Base-by-base conservation (phyloP, 768 basidiomycete species). In the Gloeophyllum trabeum region DNA sequence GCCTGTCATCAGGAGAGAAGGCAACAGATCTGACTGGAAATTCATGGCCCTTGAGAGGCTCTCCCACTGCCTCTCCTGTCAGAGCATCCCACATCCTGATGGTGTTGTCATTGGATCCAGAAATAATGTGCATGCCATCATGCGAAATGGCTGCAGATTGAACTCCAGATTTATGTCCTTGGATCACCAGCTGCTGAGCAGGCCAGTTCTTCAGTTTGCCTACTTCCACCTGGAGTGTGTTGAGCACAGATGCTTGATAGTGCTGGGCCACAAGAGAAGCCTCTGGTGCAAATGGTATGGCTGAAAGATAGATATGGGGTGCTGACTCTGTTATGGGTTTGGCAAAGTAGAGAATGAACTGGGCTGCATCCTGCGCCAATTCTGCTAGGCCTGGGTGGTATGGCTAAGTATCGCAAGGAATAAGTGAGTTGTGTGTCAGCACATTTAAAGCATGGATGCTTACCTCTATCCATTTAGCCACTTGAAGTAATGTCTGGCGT, bases 11-110 rank as follows among this genome's bases (percentile, higher is more conserved):
- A 10, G 28, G 28, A 10, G 28, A 32, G 28, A 32, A 32, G 10
- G 28, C 28, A 32, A 32, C 62, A 54, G 68, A 66, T 6, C 63
- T 63, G 0, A 62, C 64, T 1, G 64, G 66, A 16, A 63, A 65
- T 24, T 64, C 62, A 41, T 68, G 18, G 4, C 25, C 53, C n/a
- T 21, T 23, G 1, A 22, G 19, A 24, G 22, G 14, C 7, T 21
- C 19, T 21, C 42, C 7, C 23, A 35, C 42, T 6, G 44, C 5
- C 10, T 7, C 28, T 37, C 20, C 7, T 37, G 36, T 13, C 20
- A 10, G 20, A 13, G 36, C 36, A 21, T 37, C 36, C 36, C 36
- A 37, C 10, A 37, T 37, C 20, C 36, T 10, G 36, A 37, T 37
- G 10, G 36, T 37, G 10, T 10, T 37, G 36, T 37, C 36, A 21